Conservation (phyloP, 257 asterid genomes). For the Galeopsis tetrahit region DNA sequence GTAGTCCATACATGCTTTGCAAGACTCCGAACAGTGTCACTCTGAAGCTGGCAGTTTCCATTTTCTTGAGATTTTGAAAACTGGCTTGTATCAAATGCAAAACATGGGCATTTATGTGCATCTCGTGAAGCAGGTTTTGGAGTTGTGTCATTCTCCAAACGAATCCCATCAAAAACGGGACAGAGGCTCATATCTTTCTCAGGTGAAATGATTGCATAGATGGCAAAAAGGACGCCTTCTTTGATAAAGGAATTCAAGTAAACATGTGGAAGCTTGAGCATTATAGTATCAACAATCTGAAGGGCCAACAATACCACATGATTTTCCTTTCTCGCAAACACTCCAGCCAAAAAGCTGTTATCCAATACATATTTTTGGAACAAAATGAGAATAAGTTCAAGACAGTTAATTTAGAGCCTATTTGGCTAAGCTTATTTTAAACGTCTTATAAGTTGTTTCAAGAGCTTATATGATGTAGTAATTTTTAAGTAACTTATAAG, state of each 20-base stretch:
- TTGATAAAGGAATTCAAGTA: conserved; percentile 75
- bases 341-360: conserved; percentile 94
- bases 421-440: no score
- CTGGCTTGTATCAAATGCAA: conserved; percentile 53
- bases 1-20: conserved; percentile 69
- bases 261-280: conserved; percentile 72
- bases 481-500: no score
- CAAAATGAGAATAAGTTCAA: neutral
- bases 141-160: conserved; percentile 42
- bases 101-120: conserved; percentile 71
- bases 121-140: conserved; percentile 46
- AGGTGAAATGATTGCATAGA: conserved; percentile 64
- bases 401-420: neutral
- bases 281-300: conserved; percentile 71
- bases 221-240: conserved; percentile 87
- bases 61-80: conserved; percentile 46
- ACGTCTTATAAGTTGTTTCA: no score
- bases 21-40: conserved; percentile 61
- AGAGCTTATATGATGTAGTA: no score
- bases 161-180: conserved; percentile 55
- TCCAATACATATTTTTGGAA: conserved; percentile 25
- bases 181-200: conserved; percentile 55
- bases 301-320: conserved; percentile 77
- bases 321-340: conserved; percentile 80
- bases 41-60: conserved; percentile 69